Base-by-base conservation (phyloP, 192 early-diverging fungal species). In the Allomyces macrogynus region DNA sequence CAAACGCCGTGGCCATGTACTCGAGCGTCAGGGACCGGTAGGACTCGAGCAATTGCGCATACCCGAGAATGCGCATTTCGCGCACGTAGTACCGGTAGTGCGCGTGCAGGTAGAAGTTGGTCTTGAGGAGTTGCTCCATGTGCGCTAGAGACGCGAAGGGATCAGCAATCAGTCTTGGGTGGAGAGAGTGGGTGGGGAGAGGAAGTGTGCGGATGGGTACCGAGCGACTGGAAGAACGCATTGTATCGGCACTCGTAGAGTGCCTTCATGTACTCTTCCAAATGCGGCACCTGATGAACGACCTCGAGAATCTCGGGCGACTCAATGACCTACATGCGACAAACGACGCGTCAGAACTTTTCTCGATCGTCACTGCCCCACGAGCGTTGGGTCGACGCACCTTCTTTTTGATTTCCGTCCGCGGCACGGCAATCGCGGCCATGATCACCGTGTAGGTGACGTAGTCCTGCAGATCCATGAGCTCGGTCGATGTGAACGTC, bases 401-500 rank as follows among this genome's bases (percentile, higher is more conserved):
- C 83, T 89, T 91, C 64, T 86, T 86, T 70, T 99, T 99, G 73
- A 97, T 87, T 49, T 97, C 94, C 7, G 92, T 85, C 44, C 96
- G 84, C 61, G 86, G 77, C 72, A 99, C 79, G 18, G 87, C 88
- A 64, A 99, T 74, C 14, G 87, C 84, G 32, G 88, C 89, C n/a
- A 88, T 84, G 23, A 97, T 74, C 0, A 92, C 88, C 10, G 91
- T 86, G 70, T 95, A 95, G 68, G 87, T 87, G 60, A 99, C 92
- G 82, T 97, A 99, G 24, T 96, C 93, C 62, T 88, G 84, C 72
- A 95, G 92, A 26, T 92, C 86, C 92, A 99, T 95, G 63, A 99
- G 80, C 77, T 99, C 96, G 3, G 89, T 93, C 62, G 87, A 90
- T 23, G 92, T 88, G 67, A 95, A 99, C 16, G 96, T 97, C 64